These are phyloP conservation scores for Akanthomyces uredinophilus DNA, from an alignment of 2,329 filamentous ascomycete genomes.

Conservation along the genomic window DNA sequence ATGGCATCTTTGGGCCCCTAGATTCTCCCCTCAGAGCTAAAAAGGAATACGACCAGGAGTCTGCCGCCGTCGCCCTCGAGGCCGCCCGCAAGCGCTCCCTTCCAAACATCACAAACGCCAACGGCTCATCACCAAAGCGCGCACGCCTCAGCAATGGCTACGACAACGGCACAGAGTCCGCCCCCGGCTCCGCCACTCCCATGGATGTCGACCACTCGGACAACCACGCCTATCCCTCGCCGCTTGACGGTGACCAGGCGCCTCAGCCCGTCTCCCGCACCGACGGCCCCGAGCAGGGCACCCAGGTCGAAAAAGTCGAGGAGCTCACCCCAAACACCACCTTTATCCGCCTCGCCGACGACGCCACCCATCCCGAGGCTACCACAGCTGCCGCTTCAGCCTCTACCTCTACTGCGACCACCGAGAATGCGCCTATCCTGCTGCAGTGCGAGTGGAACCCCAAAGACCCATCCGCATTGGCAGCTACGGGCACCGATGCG, in stretches of 20 bases:
- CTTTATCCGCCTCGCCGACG: constrained; percentile 52
- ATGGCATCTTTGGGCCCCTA: constrained; percentile 55
- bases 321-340: constrained; percentile 56
- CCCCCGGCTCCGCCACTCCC: constrained; percentile 41
- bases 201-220: constrained; percentile 56
- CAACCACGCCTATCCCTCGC: constrained; percentile 62
- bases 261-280: constrained; percentile 50
- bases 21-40: constrained; percentile 40
- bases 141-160: constrained; percentile 58
- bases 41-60: constrained; percentile 34
- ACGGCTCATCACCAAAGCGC: constrained; percentile 55
- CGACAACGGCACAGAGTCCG: constrained; percentile 37
- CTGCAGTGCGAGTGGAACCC: constrained; percentile 67
- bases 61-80: constrained; percentile 34
- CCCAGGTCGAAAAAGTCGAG: constrained; percentile 59
- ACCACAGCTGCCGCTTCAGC: constrained; percentile 26
- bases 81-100: constrained; percentile 47
- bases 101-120: constrained; percentile 47
- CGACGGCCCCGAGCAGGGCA: constrained; percentile 59
- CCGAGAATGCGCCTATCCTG: constrained; percentile 54
- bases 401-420: constrained; percentile 28
- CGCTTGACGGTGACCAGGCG: constrained; percentile 53
- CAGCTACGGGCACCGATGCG: constrained; percentile 63
- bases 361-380: constrained; percentile 31
- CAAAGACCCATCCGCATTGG: constrained; percentile 58